These are phyloP conservation scores for Rostrohypoxylon terebratum DNA, from an alignment of 495 filamentous ascomycete genomes.

Conservation along the genomic window DNA sequence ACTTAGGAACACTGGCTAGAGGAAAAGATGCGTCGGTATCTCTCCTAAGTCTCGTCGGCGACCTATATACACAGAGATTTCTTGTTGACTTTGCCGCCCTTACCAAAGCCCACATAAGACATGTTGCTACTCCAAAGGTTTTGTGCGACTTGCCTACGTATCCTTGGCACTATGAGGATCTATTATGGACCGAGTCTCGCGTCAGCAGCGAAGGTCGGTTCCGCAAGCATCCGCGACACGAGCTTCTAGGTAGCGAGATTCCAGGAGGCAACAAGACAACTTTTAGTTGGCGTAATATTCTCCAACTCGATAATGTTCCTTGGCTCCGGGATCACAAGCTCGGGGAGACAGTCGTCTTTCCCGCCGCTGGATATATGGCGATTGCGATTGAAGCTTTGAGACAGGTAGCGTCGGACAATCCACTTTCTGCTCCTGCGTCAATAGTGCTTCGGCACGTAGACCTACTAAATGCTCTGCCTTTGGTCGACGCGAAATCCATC, in stretches of 20 bases:
- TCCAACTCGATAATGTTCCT: conserved; percentile 47
- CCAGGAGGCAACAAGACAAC: conserved; percentile 47
- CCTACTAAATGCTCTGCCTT: neutral
- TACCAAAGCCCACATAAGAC: neutral
- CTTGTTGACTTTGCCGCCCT: neutral
- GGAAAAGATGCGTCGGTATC: neutral
- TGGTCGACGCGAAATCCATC: neutral
- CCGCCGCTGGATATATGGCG: conserved; percentile 60
- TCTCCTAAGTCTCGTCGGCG: neutral
- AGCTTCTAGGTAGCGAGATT: conserved; percentile 51
- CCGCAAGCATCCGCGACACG: conserved; percentile 48
- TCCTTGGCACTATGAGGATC: conserved; percentile 53
- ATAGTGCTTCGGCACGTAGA: neutral
- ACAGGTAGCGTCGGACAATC: neutral
- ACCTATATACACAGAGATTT: neutral
- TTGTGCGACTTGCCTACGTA: conserved; percentile 55
- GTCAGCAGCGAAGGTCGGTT: conserved; percentile 51
- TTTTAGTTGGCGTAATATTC: conserved; percentile 58
- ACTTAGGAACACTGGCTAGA: neutral
- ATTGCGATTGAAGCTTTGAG: conserved; percentile 60
- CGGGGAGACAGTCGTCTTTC: conserved; percentile 58
- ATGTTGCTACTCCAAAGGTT: neutral
- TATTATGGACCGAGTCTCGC: conserved; percentile 53
- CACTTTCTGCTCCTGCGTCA: neutral
- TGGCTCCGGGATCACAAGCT: conserved; percentile 59